phyloP scores from a whole-genome alignment of 139 green algal genomes.

The Picochlorum sp. region DNA sequence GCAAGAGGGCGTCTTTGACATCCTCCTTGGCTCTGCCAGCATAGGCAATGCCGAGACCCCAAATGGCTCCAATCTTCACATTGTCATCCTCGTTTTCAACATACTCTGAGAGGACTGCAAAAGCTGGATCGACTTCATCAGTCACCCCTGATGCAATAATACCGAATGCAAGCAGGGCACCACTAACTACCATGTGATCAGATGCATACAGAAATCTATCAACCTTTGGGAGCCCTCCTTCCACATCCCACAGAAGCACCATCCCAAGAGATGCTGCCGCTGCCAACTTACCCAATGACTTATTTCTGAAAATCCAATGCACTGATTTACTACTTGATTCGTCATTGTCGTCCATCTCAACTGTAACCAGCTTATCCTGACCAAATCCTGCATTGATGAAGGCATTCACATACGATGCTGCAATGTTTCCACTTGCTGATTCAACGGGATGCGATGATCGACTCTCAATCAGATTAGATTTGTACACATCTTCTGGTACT shows the following conservation, averaged over 20 bases:
- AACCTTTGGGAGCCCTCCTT: constrained; percentile 89
- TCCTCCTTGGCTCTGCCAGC: constrained; percentile 67
- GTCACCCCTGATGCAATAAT: constrained; percentile 78
- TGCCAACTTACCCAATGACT: constrained; percentile 93
- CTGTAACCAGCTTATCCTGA: constrained; percentile 79
- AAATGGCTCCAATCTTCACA: constrained; percentile 69
- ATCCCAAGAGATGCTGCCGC: constrained; percentile 79
- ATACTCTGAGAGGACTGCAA: constrained; percentile 89
- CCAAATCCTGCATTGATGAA: constrained; percentile 98
- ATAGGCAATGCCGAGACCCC: constrained; percentile 95
- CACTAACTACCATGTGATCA: constrained; percentile 73
- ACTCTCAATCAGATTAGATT: constrained; percentile 87
- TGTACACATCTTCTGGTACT: constrained; percentile 91
- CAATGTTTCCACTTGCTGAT: constrained; percentile 87
- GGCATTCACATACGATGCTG: constrained; percentile 93
- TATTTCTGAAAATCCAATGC: constrained; percentile 99
- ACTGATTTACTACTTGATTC: constrained; percentile 21
- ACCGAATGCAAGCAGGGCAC: constrained; percentile 88
- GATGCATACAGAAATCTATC: constrained; percentile 96
- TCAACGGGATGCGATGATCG: constrained; percentile 61
- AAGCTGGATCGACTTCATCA: constrained; percentile 94
- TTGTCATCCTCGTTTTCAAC: constrained; percentile 65
- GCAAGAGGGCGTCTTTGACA: constrained; percentile 51
- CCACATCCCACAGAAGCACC: constrained; percentile 95
- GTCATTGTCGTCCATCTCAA: constrained; percentile 11